These are phyloP conservation scores for Plectosphaerella cucumerina DNA, from an alignment of 2,329 filamentous ascomycete species.

Conservation along the genomic window DNA sequence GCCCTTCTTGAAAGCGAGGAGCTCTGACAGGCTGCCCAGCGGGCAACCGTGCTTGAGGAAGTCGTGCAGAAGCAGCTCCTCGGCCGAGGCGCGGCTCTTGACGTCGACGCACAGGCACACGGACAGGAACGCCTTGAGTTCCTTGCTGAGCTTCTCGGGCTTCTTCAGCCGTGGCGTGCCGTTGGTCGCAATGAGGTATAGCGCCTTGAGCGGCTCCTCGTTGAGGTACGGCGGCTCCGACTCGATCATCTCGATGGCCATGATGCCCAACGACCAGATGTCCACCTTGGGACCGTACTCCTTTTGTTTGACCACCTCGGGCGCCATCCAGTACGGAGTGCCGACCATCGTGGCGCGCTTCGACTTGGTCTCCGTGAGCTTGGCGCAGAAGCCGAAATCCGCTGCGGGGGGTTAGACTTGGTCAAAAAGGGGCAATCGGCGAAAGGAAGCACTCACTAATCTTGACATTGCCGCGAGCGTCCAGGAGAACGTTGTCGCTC, in stretches of 20 bases:
- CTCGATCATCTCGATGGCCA: constrained; percentile 99
- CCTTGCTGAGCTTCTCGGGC: constrained; percentile 95
- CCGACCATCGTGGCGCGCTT: constrained; percentile 99
- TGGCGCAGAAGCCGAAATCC: constrained; percentile 98
- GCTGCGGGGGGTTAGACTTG: constrained; percentile 49
- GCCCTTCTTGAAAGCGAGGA: constrained; percentile 82
- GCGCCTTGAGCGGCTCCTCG: constrained; percentile 93
- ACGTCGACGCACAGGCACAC: constrained; percentile 97
- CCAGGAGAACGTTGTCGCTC: constrained; percentile 95
- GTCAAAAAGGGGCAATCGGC: neutral
- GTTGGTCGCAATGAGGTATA: constrained; percentile 97
- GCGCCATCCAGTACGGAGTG: constrained; percentile 99
- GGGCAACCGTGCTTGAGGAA: constrained; percentile 92
- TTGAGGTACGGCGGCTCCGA: constrained; percentile 97
- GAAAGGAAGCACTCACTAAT: constrained; percentile 65
- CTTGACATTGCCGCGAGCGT: constrained; percentile 93
- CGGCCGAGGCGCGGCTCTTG: constrained; percentile 85
- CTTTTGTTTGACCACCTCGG: constrained; percentile 98
- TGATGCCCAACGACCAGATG: constrained; percentile 98
- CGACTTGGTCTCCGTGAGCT: constrained; percentile 92
- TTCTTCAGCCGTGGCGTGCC: constrained; percentile 96
- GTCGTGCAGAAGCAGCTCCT: constrained; percentile 86
- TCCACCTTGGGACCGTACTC: constrained; percentile 98
- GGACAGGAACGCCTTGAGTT: constrained; percentile 93
- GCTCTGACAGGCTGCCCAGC: constrained; percentile 74